Evolutionary conservation across 768 basidiomycete genomes (phyloP).

Genomic region (Leccinellum luteum): DNA sequence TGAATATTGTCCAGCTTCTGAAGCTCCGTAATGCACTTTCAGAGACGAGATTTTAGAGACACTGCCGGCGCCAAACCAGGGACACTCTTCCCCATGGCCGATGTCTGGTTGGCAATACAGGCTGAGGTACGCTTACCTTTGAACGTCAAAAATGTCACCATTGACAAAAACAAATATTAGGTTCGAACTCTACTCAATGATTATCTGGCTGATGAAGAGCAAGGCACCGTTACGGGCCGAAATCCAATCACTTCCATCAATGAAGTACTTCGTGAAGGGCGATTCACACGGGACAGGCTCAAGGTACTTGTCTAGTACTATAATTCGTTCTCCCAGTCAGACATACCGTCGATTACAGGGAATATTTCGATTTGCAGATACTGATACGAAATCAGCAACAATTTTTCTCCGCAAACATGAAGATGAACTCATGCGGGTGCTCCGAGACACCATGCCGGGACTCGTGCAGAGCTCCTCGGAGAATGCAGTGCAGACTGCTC

Average conservation of each 20-base stretch:
- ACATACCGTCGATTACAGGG: conserved; percentile 45
- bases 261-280: conserved; percentile 85
- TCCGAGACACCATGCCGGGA: conserved; percentile 92
- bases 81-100: conserved; percentile 75
- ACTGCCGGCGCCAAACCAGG: conserved; percentile 74
- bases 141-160: not conserved
- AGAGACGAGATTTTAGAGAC: conserved; percentile 93
- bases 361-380: conserved; percentile 90
- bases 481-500: conserved; percentile 55
- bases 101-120: conserved; percentile 88
- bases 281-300: conserved; percentile 69
- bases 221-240: conserved; percentile 70
- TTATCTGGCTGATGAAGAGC: conserved; percentile 91
- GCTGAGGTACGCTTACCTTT: conserved; percentile 58
- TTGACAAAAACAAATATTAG: conserved; percentile 39
- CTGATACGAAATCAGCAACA: conserved; percentile 68
- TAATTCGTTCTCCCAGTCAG: not conserved
- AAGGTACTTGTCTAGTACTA: conserved; percentile 50
- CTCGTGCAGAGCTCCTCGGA: conserved; percentile 73
- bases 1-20: not conserved
- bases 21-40: conserved; percentile 4
- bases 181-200: conserved; percentile 80
- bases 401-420: conserved; percentile 75
- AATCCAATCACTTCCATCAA: conserved; percentile 93
- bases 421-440: conserved; percentile 76